phyloP scores from a whole-genome alignment of 73 alveolate species.

The Paramecium sonneborni region DNA sequence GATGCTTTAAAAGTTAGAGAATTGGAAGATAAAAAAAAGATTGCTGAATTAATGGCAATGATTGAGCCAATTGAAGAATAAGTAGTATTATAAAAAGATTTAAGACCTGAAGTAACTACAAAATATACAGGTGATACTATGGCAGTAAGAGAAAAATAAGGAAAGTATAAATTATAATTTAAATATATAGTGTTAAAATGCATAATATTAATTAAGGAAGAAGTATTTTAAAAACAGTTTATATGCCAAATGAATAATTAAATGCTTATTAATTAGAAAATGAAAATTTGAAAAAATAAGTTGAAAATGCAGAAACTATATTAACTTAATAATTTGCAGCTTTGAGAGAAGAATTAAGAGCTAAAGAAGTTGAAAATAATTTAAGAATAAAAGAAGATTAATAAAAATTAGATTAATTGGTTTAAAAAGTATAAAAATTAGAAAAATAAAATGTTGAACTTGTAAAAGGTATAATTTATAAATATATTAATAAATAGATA shows the following conservation, averaged over 20 bases:
- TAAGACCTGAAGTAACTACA: slow-evolving; percentile 56
- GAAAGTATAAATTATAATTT: background rate
- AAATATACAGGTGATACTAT: slow-evolving; percentile 15
- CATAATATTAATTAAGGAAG: slow-evolving; percentile 22
- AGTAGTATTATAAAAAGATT: slow-evolving; percentile 33
- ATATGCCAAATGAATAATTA: slow-evolving; percentile 49
- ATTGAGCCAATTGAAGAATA: slow-evolving; percentile 35
- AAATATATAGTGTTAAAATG: slow-evolving; percentile 17
- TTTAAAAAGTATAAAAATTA: background rate
- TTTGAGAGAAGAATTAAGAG: slow-evolving; percentile 51
- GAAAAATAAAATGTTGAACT: slow-evolving; percentile 50
- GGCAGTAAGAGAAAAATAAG: slow-evolving; percentile 9
- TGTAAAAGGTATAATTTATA: background rate
- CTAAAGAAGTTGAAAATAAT: slow-evolving; percentile 17
- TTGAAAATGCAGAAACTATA: background rate
- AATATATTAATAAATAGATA: background rate
- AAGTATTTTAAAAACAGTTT: slow-evolving; percentile 32
- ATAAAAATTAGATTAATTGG: slow-evolving; percentile 26
- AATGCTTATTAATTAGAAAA: slow-evolving; percentile 38
- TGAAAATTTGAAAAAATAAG: slow-evolving; percentile 35
- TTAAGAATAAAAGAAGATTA: background rate
- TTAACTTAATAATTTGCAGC: slow-evolving; percentile 42
- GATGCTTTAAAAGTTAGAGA: slow-evolving; percentile 30
- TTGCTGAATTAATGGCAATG: slow-evolving; percentile 39
- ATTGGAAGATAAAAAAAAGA: slow-evolving; percentile 46